Evolutionary conservation across 768 basidiomycete species (phyloP).

Genomic region (Coprinopsis marcescibilis): DNA sequence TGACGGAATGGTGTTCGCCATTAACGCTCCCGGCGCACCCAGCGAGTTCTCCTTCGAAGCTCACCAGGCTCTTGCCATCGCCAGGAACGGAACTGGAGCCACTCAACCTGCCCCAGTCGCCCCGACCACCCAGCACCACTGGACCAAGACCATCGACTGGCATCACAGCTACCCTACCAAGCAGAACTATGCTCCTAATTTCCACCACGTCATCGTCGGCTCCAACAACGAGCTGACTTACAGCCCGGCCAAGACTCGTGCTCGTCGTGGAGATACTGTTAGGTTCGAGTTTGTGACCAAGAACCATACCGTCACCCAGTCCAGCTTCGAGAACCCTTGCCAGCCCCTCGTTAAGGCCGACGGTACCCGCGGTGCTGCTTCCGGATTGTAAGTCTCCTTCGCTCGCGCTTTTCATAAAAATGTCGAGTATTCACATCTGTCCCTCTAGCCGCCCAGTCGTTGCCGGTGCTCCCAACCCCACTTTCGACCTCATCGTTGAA

Average conservation of each 20-base stretch:
- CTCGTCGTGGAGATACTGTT: slow-evolving; percentile 37
- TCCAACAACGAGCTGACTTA: slow-evolving; percentile 29
- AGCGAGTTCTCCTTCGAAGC: slow-evolving; percentile 36
- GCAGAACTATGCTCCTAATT: too few relatives aligned
- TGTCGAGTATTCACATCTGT: background rate
- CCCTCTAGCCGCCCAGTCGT: slow-evolving; percentile 36
- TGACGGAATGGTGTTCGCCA: slow-evolving; percentile 57
- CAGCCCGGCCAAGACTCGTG: slow-evolving; percentile 33
- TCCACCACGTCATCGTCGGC: slow-evolving; percentile 37
- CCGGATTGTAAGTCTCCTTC: slow-evolving; percentile 36
- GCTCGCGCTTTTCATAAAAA: background rate
- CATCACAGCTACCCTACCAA: too few relatives aligned
- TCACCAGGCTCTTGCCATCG: slow-evolving; percentile 45
- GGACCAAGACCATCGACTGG: too few relatives aligned
- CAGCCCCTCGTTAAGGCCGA: slow-evolving; percentile 17
- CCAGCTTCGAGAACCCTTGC: slow-evolving; percentile 34
- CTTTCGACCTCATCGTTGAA: slow-evolving; percentile 43
- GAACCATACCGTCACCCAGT: slow-evolving; percentile 44
- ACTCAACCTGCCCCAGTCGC: slow-evolving; percentile 11
- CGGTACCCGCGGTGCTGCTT: slow-evolving; percentile 29
- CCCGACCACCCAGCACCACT: slow-evolving; percentile 3
- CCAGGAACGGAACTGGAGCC: slow-evolving; percentile 24
- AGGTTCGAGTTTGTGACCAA: slow-evolving; percentile 40
- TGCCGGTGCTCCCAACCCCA: slow-evolving; percentile 34
- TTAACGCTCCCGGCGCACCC: slow-evolving; percentile 45